Evolutionary conservation across 495 filamentous ascomycete genomes (phyloP), one percentile per base, ranked within the genome.

Genomic region (Penicillium verhagenii): DNA sequence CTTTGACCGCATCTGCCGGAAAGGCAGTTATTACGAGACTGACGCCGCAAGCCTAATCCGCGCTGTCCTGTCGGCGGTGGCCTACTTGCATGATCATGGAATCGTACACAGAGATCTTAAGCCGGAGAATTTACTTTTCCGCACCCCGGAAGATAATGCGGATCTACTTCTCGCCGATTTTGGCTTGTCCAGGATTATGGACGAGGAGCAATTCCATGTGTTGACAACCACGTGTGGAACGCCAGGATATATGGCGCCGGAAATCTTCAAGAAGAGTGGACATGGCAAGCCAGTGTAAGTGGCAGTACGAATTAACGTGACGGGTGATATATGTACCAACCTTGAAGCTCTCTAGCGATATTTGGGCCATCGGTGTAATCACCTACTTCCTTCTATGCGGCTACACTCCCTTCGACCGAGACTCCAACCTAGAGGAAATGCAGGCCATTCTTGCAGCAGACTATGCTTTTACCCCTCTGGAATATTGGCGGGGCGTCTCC

Each of bases 351-450:
- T 18, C 40, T 47, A 88, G 86, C 52, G 87, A 91, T 62, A 78
- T 91, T 56, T 91, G 87, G 87, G 87, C 87, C 49, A 87, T 90
- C 52, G 88, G 88, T 42, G 87, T 91, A 4, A 93, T 93, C 60
- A 90, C 89, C 13, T 98, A 97, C 74, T 98, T 98, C 79, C 79
- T 98, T 14, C 85, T 98, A 49, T 98, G 94, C 73, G 94, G 94
- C 55, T 97, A 97, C 74, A 97, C 95, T 11, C 94, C 95, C 49
- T 98, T 98, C 68, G 94, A 98, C 76, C 88, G 95, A 19, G 94
- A 98, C 69, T 91, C 86, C 45, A 96, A 98, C 71, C 85, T 97
- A 60, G 94, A 98, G 72, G 94, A 98, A 78, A 96, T 98, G 92
- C 92, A 97, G 75, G 94, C 95, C 53, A 98, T 98, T 71, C 82